Evolutionary conservation across 495 filamentous ascomycete species (phyloP).

Genomic region (Podospora sp.): DNA sequence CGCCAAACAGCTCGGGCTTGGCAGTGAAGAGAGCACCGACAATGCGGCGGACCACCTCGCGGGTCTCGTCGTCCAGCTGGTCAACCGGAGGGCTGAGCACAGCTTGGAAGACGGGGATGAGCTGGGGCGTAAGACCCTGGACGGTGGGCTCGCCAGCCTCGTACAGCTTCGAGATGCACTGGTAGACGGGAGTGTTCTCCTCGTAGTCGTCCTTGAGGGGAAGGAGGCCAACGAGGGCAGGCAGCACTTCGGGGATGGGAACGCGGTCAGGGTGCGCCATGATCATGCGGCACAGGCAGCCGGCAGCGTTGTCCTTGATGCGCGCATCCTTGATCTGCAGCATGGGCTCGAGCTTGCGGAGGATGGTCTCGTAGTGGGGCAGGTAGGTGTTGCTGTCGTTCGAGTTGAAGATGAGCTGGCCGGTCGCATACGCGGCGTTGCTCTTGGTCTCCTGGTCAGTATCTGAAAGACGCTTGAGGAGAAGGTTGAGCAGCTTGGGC

Average conservation of each 20-base stretch:
- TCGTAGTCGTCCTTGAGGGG: conserved; percentile 94
- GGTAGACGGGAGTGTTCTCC: conserved; percentile 91
- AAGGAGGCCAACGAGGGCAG: conserved; percentile 73
- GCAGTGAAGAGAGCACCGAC: conserved; percentile 33
- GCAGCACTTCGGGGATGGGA: conserved; percentile 78
- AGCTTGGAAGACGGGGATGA: conserved; percentile 78
- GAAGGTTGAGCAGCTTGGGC: conserved; percentile 69
- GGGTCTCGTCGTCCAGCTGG: conserved; percentile 82
- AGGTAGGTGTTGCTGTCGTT: conserved; percentile 70
- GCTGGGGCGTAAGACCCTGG: conserved; percentile 70
- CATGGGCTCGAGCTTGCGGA: conserved; percentile 80
- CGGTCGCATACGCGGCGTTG: conserved; percentile 89
- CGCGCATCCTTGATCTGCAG: conserved; percentile 73
- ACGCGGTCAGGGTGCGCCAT: conserved; percentile 76
- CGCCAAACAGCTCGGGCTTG: conserved; percentile 36
- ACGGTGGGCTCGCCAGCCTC: conserved; percentile 71
- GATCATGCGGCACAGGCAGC: conserved; percentile 92
- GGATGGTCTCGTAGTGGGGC: conserved; percentile 72
- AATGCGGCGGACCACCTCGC: conserved; percentile 42
- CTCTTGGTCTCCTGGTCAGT: conserved; percentile 91
- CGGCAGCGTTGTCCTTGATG: conserved; percentile 89
- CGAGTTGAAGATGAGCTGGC: conserved; percentile 79
- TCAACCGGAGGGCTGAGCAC: conserved; percentile 79
- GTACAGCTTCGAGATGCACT: conserved; percentile 85
- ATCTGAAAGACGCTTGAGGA: conserved; percentile 84